Evolutionary conservation across 257 asterid species (phyloP), one percentile per base, ranked within the genome.

Genomic region (Galeopsis tetrahit): DNA sequence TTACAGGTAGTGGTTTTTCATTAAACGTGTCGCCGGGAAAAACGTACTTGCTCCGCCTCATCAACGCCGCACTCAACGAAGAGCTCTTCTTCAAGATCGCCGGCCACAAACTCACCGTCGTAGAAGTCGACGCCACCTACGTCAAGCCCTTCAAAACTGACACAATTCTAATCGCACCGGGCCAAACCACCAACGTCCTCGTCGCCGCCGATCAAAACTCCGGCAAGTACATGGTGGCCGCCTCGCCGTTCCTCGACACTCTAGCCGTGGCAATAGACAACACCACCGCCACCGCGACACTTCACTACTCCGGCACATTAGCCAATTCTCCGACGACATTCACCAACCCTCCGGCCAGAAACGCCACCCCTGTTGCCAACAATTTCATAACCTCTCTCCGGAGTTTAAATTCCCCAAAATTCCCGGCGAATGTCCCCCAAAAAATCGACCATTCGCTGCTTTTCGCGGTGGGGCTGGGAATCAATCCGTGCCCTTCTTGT

Each of bases 61-160:
- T 93, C 89, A 93, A 91, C 44, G 98, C 97, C 39, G 98, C 96
- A 62, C 94, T 93, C 76, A 89, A 93, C 40, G 99, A 94, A 70
- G 97, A 94, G 42, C 91, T 94, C 38, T 94, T 94, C 81, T 90
- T 94, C 84, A 91, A 84, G 75, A 90, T 94, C 55, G 97, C 98
- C 32, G 93, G 92, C 11, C 99, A 94, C 85, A 68, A 72, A 32
- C 10, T 94, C 79, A 94, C 89, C 0, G 97, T 94, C 0, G 97
- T 94, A 0, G 99, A 94, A 78, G 98, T 94, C 0, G 99, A 94
- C 68, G 99, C 99, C 31, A 69, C 87, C 2, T 94, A 94, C 67
- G 96, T 91, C 0, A 94, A 94, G 39, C 99, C 99, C 40, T 94
- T 94, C 86, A 84, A 85, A 68, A 88, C 83, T 0, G 96, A 91